Evolutionary conservation across 805 yeast species (phyloP).

Genomic region (Ogataea pignaliae): DNA sequence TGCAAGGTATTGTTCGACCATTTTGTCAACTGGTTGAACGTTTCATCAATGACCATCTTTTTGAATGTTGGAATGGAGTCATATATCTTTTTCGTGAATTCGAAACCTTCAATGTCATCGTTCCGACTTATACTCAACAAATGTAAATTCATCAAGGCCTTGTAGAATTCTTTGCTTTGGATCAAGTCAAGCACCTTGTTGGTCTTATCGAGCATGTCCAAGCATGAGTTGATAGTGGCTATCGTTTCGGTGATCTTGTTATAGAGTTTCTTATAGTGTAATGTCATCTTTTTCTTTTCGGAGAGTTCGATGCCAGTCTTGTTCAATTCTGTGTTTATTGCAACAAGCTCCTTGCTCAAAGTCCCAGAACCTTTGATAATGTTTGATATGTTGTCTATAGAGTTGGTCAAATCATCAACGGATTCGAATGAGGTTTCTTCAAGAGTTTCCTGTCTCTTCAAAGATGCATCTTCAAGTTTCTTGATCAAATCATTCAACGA

Average conservation of each 20-base stretch:
- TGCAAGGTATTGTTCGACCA: slow-evolving; percentile 62
- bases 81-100: slow-evolving; percentile 69
- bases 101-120: slow-evolving; percentile 60
- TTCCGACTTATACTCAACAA: slow-evolving; percentile 65
- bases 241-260: slow-evolving; percentile 69
- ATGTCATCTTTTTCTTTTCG: slow-evolving; percentile 52
- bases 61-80: slow-evolving; percentile 74
- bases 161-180: slow-evolving; percentile 69
- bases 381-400: slow-evolving; percentile 58
- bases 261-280: slow-evolving; percentile 59
- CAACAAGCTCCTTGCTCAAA: slow-evolving; percentile 50
- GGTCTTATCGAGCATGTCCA: slow-evolving; percentile 80
- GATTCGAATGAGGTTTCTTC: slow-evolving; percentile 57
- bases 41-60: slow-evolving; percentile 67
- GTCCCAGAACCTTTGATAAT: slow-evolving; percentile 56
- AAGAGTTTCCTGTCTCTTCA: slow-evolving; percentile 58
- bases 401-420: slow-evolving; percentile 48
- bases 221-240: slow-evolving; percentile 62
- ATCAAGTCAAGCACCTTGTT: slow-evolving; percentile 82
- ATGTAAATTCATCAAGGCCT: slow-evolving; percentile 79
- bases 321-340: slow-evolving; percentile 54
- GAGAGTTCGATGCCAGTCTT: slow-evolving; percentile 65
- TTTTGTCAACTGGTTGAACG: slow-evolving; percentile 58
- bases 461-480: slow-evolving; percentile 52
- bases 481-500: slow-evolving; percentile 53